Evolutionary conservation across 2,329 filamentous ascomycete species (phyloP).

Genomic region (Biscogniauxia mediterranea): DNA sequence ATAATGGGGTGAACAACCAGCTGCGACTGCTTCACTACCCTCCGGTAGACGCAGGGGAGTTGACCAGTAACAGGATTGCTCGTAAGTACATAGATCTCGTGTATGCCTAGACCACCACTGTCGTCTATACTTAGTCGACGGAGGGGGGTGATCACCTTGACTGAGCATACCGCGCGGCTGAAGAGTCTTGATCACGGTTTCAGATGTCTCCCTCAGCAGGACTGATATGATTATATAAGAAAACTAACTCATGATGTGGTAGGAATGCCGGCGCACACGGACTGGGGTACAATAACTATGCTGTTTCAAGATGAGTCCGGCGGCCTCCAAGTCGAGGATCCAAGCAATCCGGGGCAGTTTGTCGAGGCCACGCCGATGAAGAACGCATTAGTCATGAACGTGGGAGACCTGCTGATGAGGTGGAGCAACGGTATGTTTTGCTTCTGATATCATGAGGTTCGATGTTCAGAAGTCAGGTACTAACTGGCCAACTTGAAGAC

Average conservation of each 20-base stretch:
- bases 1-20: conserved; percentile 57
- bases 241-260: background rate
- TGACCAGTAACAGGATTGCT: conserved; percentile 42
- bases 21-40: conserved; percentile 61
- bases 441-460: background rate
- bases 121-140: background rate
- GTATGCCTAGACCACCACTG: background rate
- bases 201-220: background rate
- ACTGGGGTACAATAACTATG: conserved; percentile 43
- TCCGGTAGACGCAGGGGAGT: conserved; percentile 41
- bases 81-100: conserved; percentile 22
- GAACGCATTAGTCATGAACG: conserved; percentile 37
- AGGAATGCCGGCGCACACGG: conserved; percentile 34
- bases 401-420: conserved; percentile 39
- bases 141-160: background rate
- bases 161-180: background rate
- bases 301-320: conserved; percentile 46
- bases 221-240: background rate
- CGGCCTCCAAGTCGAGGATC: conserved; percentile 46
- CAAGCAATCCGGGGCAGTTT: conserved; percentile 34
- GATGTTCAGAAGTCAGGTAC: background rate
- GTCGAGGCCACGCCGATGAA: conserved; percentile 35
- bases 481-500: conserved; percentile 31
- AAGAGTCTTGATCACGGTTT: background rate
- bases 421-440: conserved; percentile 39